Base-by-base conservation (phyloP, 441 rosid genomes). In the Croton setiger region DNA sequence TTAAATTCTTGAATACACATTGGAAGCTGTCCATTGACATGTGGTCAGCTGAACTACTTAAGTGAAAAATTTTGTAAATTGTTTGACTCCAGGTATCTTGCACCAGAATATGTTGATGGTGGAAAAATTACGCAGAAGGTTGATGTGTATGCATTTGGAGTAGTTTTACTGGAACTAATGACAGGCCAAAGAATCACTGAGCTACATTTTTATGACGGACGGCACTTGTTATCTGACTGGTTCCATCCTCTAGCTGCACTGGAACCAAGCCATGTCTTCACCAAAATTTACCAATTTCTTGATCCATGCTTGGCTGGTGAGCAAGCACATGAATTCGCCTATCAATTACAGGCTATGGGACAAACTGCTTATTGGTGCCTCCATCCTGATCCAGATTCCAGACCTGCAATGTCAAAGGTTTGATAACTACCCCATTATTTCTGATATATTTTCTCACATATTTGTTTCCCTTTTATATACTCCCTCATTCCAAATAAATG, bases 341-440 rank as follows among this genome's bases (percentile, higher is more conserved):
- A 72, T 75, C 88, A 87, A 70, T 71, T 87, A 39, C 77, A 77
- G 52, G 91, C 89, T 20, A 79, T 87, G 85, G 83, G 72, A 3
- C 84, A 61, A 39, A 84, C 90, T 33, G 83, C 87, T 75, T 78
- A 77, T 14, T 69, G 79, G 71, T 87, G 94, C 75, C 82, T 87
- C 36, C 63, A 39, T 68, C 82, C 67, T 10, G 88, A 88, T 76
- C 94, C 90, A 14, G 84, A 88, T 52, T 78, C 81, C 66, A 82
- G 91, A 55, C 88, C 91, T 15, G 78, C 81, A n/a, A 87, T 88
- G 84, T 88, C 94, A 68, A 87, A 87, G 94, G 94, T 86, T 44
- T 31, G 60, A 33, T 37, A 0, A 13, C 51, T 64, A 33, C 23
- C 14, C 66, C 37, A 4, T 51, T 36, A 12, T 31, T 18, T 72